phyloP scores from a whole-genome alignment of 2,329 filamentous ascomycete genomes.

The Pestalotiopsis sp. region DNA sequence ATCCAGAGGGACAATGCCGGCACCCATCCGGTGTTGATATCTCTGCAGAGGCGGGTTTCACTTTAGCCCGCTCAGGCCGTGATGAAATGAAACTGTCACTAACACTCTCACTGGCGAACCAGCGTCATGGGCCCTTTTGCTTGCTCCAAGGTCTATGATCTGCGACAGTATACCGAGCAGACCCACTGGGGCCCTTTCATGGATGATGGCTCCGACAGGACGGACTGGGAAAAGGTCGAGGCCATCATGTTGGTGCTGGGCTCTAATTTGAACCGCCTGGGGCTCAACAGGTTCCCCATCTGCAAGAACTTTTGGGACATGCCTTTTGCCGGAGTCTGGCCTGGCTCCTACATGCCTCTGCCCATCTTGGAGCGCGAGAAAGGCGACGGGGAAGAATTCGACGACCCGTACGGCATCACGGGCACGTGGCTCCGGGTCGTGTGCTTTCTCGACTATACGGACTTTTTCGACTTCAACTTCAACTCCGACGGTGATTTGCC shows the following conservation, averaged over 20 bases:
- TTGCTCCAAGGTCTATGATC: slow-evolving; percentile 71
- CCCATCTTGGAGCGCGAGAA: slow-evolving; percentile 33
- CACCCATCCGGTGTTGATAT: not conserved
- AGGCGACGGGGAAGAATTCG: slow-evolving; percentile 42
- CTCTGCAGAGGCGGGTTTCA: not conserved
- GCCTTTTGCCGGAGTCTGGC: slow-evolving; percentile 59
- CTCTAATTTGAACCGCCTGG: slow-evolving; percentile 59
- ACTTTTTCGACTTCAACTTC: slow-evolving; percentile 76
- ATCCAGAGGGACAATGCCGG: not conserved
- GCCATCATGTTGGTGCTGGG: slow-evolving; percentile 71
- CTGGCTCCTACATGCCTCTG: slow-evolving; percentile 48
- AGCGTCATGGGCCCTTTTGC: slow-evolving; percentile 52
- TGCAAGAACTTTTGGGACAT: slow-evolving; percentile 56
- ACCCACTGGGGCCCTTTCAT: slow-evolving; percentile 74
- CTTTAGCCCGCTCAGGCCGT: not conserved
- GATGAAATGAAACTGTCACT: not conserved
- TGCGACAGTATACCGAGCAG: slow-evolving; percentile 65
- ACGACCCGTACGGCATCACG: slow-evolving; percentile 72
- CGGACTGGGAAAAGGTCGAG: slow-evolving; percentile 83
- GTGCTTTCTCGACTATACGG: slow-evolving; percentile 67
- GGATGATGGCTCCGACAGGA: slow-evolving; percentile 59
- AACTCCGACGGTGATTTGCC: slow-evolving; percentile 42
- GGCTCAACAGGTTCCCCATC: slow-evolving; percentile 43
- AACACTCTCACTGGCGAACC: not conserved
- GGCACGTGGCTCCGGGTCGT: slow-evolving; percentile 71